Conservation (phyloP, 2,329 filamentous ascomycete species). For the Alternaria sp. region DNA sequence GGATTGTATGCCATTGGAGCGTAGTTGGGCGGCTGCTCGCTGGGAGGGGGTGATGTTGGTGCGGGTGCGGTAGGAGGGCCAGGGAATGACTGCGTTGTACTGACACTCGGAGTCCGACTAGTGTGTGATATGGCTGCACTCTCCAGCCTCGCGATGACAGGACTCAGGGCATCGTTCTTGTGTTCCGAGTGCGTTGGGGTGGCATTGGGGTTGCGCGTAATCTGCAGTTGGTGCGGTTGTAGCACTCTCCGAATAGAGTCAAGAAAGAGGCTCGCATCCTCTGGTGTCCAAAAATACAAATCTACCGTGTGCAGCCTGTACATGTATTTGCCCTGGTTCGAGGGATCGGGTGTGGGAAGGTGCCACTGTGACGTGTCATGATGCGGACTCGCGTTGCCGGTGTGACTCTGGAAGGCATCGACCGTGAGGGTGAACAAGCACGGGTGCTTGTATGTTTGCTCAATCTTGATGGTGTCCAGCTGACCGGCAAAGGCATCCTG, state of each 20-base stretch:
- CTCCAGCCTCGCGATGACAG: conserved; percentile 77
- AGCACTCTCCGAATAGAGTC: conserved; percentile 72
- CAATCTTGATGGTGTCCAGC: conserved; percentile 70
- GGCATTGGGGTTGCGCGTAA: conserved; percentile 49
- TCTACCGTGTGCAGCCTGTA: conserved; percentile 79
- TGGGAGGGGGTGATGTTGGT: conserved; percentile 40
- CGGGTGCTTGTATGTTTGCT: conserved; percentile 77
- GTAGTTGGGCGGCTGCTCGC: conserved; percentile 57
- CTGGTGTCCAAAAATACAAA: conserved; percentile 80
- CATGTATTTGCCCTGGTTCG: conserved; percentile 79
- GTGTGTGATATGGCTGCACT: conserved; percentile 70
- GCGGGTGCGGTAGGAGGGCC: conserved; percentile 48
- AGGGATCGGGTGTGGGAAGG: conserved; percentile 74
- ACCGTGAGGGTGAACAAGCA: conserved; percentile 74
- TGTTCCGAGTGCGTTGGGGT: conserved; percentile 53
- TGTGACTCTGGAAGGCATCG: conserved; percentile 52
- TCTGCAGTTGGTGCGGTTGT: conserved; percentile 62
- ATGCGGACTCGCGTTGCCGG: conserved; percentile 50
- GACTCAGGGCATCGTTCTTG: conserved; percentile 64
- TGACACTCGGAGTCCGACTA: conserved; percentile 48
- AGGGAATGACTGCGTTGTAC: conserved; percentile 50
- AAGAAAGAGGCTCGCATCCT: conserved; percentile 75
- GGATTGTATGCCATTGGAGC: conserved; percentile 79
- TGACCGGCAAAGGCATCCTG: conserved; percentile 82
- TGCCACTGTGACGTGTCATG: conserved; percentile 72